Evolutionary conservation across 2,329 filamentous ascomycete genomes (phyloP).

Genomic region (Cladosporium sp.): DNA sequence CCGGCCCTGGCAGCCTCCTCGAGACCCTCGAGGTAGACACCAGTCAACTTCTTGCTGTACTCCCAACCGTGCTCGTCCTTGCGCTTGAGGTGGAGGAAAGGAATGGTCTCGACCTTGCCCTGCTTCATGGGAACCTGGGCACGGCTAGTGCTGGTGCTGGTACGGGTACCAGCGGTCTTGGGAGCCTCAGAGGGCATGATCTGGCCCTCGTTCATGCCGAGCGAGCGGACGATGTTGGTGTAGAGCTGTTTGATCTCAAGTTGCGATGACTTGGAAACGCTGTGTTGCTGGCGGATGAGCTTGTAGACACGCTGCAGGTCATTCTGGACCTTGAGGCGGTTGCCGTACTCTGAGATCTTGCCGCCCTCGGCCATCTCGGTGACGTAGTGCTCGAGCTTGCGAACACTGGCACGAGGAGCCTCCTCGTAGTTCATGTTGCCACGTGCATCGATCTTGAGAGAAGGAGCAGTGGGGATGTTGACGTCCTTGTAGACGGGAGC

Average conservation of each 20-base stretch:
- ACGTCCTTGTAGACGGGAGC: conserved; percentile 96
- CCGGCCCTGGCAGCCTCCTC: conserved; percentile 83
- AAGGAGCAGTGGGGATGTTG: conserved; percentile 81
- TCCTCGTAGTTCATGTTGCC: conserved; percentile 93
- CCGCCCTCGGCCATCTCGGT: conserved; percentile 97
- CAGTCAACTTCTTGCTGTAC: conserved; percentile 98
- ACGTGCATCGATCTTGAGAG: conserved; percentile 85
- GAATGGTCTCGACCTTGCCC: conserved; percentile 94
- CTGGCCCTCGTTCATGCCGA: conserved; percentile 97
- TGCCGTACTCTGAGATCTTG: conserved; percentile 98
- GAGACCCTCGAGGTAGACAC: conserved; percentile 84
- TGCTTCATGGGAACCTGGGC: conserved; percentile 58
- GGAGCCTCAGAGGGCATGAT: conserved; percentile 86
- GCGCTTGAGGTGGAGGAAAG: conserved; percentile 94
- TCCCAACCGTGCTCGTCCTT: conserved; percentile 94
- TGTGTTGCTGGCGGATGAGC: conserved; percentile 97
- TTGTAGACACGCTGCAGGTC: conserved; percentile 95
- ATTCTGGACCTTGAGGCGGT: conserved; percentile 95
- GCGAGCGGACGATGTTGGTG: conserved; percentile 85
- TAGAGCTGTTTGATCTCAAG: conserved; percentile 95
- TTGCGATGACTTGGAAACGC: conserved; percentile 92
- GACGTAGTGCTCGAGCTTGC: conserved; percentile 97
- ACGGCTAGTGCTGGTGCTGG: conserved; percentile 51
- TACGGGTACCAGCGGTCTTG: conserved; percentile 60
- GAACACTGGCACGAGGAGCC: conserved; percentile 77